Conservation (phyloP, 176 grass and related monocot genomes). For the Oryza rufipogon region DNA sequence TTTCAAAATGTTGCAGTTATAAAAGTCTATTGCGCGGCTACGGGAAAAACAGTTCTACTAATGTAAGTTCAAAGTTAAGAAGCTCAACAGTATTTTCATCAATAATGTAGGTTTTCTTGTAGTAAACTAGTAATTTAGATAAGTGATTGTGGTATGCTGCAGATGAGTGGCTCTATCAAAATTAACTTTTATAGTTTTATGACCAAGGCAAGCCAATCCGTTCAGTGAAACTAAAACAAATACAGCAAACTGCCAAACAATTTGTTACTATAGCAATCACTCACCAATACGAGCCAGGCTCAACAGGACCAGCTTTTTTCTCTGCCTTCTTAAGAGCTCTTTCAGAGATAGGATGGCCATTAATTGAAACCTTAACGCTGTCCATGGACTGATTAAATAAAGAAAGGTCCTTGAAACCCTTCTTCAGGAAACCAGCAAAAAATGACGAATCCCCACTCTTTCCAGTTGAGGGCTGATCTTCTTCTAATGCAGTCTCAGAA, state of each 20-base stretch:
- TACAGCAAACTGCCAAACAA: slow-evolving; percentile 1
- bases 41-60: not conserved
- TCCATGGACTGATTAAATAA: slow-evolving; percentile 70
- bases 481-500: slow-evolving; percentile 62
- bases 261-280: slow-evolving; percentile 22
- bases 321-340: slow-evolving; percentile 88
- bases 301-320: slow-evolving; percentile 81
- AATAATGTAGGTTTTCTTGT: slow-evolving; percentile 14
- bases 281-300: slow-evolving; percentile 96
- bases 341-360: slow-evolving; percentile 89
- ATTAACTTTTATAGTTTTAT: not conserved
- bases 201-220: slow-evolving; percentile 24
- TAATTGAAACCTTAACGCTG: slow-evolving; percentile 76
- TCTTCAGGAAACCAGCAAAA: slow-evolving; percentile 83
- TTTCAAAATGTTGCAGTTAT: not conserved
- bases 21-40: not conserved
- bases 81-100: not conserved
- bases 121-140: not conserved
- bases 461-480: slow-evolving; percentile 61
- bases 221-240: slow-evolving; percentile 14
- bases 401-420: slow-evolving; percentile 69
- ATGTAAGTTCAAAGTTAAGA: slow-evolving; percentile 31
- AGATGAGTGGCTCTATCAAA: slow-evolving; percentile 11
- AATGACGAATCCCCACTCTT: slow-evolving; percentile 80
- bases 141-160: not conserved